Evolutionary conservation across 192 early-diverging fungal species (phyloP).

Genomic region (Coemansia sp.): DNA sequence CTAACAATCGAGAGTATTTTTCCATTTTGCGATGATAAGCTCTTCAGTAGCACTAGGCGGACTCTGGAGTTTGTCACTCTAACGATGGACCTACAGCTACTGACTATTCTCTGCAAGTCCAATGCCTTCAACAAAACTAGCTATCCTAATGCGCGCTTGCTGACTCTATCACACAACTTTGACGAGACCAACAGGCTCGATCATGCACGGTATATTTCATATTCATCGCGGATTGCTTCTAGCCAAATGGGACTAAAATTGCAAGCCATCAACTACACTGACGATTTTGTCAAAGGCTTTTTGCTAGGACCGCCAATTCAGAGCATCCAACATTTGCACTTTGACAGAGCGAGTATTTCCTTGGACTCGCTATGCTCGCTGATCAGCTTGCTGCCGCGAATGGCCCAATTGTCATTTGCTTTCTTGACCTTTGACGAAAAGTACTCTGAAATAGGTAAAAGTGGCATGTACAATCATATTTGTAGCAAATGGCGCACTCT

Average conservation of each 20-base stretch:
- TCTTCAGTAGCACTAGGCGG: neutral
- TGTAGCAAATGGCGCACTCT: neutral
- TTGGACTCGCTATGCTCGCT: neutral
- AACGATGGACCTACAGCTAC: neutral
- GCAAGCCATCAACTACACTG: neutral
- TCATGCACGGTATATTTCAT: neutral
- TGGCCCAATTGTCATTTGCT: neutral
- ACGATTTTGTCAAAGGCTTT: neutral
- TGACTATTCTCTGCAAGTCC: neutral
- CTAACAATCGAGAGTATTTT: neutral
- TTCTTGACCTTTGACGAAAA: neutral
- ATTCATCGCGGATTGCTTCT: neutral
- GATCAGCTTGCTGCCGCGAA: neutral
- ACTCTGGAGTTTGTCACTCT: neutral
- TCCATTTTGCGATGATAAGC: neutral
- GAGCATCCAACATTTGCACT: neutral
- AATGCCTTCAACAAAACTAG: neutral
- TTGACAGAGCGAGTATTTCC: neutral
- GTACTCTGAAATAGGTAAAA: neutral
- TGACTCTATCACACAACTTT: neutral
- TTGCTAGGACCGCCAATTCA: neutral
- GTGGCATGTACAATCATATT: neutral
- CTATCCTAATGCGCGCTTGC: neutral
- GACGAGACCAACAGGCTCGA: neutral
- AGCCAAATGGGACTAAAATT: neutral